These are phyloP conservation scores for Poronia punctata DNA, from an alignment of 495 filamentous ascomycete species.

Conservation along the genomic window DNA sequence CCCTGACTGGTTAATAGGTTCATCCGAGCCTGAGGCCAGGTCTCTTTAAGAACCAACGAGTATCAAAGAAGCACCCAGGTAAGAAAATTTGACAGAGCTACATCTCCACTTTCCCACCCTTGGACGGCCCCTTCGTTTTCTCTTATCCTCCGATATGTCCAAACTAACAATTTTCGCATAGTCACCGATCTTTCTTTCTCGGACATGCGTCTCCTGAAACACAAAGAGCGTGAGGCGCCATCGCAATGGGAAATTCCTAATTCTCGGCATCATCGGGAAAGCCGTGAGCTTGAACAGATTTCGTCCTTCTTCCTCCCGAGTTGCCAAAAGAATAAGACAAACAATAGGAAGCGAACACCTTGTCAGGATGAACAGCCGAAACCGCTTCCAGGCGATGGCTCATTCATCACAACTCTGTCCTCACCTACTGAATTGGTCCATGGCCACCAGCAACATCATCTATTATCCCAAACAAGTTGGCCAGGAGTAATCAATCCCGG, in stretches of 20 bases:
- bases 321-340: no score
- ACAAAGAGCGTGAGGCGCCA: constrained; percentile 10
- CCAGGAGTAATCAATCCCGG: background rate
- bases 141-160: no score
- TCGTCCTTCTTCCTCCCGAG: constrained; percentile 34
- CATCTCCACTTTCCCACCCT: background rate
- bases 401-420: constrained; percentile 1
- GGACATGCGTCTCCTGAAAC: constrained; percentile 55
- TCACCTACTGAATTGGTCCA: background rate
- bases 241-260: constrained; percentile 13
- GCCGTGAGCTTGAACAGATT: constrained; percentile 31
- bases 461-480: background rate
- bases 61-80: constrained; percentile 49
- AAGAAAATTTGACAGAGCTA: constrained; percentile 15
- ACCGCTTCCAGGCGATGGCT: no score
- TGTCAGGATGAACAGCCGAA: no score
- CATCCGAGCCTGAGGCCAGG: constrained; percentile 48
- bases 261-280: constrained; percentile 21
- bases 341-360: no score
- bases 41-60: constrained; percentile 64
- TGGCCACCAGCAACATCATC: background rate
- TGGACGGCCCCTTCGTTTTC: no score
- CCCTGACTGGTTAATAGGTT: constrained; percentile 41
- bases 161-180: constrained; percentile 23
- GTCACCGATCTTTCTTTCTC: constrained; percentile 63